These are phyloP conservation scores for Trifolium dubium DNA, from an alignment of 306 rosid species.

Conservation along the genomic window DNA sequence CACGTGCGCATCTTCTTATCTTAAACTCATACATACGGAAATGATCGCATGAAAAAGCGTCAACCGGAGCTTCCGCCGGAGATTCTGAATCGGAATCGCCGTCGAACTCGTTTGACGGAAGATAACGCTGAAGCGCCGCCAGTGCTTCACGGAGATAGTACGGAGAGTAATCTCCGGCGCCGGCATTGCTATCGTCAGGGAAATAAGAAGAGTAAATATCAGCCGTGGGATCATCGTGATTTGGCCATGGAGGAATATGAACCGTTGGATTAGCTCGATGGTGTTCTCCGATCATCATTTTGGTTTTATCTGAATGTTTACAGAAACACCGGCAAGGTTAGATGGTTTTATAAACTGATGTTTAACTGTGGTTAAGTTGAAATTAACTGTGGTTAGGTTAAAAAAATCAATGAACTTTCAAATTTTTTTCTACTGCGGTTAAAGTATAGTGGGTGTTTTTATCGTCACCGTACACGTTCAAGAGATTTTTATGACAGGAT, in stretches of 20 bases:
- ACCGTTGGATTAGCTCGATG: slow-evolving; percentile 71
- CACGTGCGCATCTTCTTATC: slow-evolving; percentile 84
- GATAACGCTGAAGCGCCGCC: slow-evolving; percentile 66
- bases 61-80: slow-evolving; percentile 63
- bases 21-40: slow-evolving; percentile 96
- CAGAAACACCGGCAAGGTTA: slow-evolving; percentile 46
- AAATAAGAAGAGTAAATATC: slow-evolving; percentile 58
- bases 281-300: slow-evolving; percentile 82
- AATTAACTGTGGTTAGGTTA: slow-evolving; percentile 53
- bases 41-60: slow-evolving; percentile 91
- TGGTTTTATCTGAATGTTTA: slow-evolving; percentile 40
- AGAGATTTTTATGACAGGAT: slow-evolving; percentile 2
- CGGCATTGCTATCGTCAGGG: slow-evolving; percentile 51
- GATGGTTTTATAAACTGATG: slow-evolving; percentile 56
- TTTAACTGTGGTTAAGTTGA: slow-evolving; percentile 46
- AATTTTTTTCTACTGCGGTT: slow-evolving; percentile 53
- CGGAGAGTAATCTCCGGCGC: slow-evolving; percentile 58
- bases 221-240: slow-evolving; percentile 57
- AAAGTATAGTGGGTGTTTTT: slow-evolving; percentile 29
- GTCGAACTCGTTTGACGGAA: slow-evolving; percentile 62
- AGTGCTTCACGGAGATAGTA: slow-evolving; percentile 62
- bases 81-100: slow-evolving; percentile 63
- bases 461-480: background rate
- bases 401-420: slow-evolving; percentile 34
- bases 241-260: slow-evolving; percentile 71